phyloP scores from a whole-genome alignment of 805 yeast species.

The Pichia insulana region DNA sequence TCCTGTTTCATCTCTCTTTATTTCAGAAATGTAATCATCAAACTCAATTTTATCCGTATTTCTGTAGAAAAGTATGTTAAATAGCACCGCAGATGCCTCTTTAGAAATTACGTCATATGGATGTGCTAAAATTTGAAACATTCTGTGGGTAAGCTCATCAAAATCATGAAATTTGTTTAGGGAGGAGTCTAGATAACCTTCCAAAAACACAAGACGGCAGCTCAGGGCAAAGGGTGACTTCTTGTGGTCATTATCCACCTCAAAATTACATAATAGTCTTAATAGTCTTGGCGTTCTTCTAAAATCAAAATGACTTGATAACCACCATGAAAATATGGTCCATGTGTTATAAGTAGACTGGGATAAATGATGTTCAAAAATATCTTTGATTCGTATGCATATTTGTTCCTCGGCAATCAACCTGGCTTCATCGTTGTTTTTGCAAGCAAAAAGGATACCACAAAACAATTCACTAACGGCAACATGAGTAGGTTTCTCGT shows the following conservation, averaged over 20 bases:
- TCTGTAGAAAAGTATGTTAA: slow-evolving; percentile 25
- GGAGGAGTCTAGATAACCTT: slow-evolving; percentile 28
- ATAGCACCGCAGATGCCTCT: slow-evolving; percentile 54
- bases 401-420: slow-evolving; percentile 39
- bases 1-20: slow-evolving; percentile 29
- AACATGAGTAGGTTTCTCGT: slow-evolving; percentile 71
- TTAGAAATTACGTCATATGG: slow-evolving; percentile 68
- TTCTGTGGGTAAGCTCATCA: slow-evolving; percentile 34
- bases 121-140: slow-evolving; percentile 47
- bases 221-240: slow-evolving; percentile 55
- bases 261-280: slow-evolving; percentile 36
- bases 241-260: slow-evolving; percentile 41
- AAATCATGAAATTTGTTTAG: slow-evolving; percentile 38
- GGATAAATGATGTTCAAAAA: slow-evolving; percentile 51
- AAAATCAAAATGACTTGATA: slow-evolving; percentile 54
- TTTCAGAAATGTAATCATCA: slow-evolving; percentile 29
- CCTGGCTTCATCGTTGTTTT: slow-evolving; percentile 26
- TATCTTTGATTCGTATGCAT: slow-evolving; percentile 32
- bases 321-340: slow-evolving; percentile 70
- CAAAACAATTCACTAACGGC: slow-evolving; percentile 61
- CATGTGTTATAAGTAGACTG: slow-evolving; percentile 71
- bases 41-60: slow-evolving; percentile 20
- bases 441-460: slow-evolving; percentile 50
- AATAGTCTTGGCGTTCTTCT: slow-evolving; percentile 55
- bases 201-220: slow-evolving; percentile 48